These are phyloP conservation scores for Gliomastix tumulicola DNA, from an alignment of 2,329 filamentous ascomycete genomes.

Conservation along the genomic window DNA sequence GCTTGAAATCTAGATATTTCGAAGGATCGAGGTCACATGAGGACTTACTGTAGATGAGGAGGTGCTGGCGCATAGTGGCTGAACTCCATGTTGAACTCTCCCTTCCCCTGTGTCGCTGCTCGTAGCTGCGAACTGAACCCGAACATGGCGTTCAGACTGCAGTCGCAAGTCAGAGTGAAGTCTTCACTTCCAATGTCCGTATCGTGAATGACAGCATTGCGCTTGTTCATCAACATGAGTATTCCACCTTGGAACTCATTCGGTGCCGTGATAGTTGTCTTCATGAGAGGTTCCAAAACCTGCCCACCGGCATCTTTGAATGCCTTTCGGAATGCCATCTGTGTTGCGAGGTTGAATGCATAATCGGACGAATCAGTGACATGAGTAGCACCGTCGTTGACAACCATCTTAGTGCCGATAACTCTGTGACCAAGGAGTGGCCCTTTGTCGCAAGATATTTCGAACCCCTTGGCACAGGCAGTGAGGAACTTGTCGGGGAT, in stretches of 20 bases:
- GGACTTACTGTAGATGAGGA: conserved; percentile 76
- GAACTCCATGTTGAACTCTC: conserved; percentile 98
- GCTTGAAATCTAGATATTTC: too few relatives aligned
- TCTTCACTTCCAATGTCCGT: conserved; percentile 92
- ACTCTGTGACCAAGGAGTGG: conserved; percentile 91
- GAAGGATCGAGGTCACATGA: too few relatives aligned
- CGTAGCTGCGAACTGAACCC: conserved; percentile 88
- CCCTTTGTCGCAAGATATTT: conserved; percentile 73
- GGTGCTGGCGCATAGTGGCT: conserved; percentile 89
- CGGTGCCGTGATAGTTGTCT: conserved; percentile 91
- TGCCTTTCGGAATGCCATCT: conserved; percentile 93
- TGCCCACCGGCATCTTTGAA: conserved; percentile 76
- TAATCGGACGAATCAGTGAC: conserved; percentile 97
- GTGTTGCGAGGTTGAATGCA: conserved; percentile 89
- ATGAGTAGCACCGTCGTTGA: conserved; percentile 95
- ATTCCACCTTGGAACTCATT: conserved; percentile 97
- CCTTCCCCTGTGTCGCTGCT: conserved; percentile 94
- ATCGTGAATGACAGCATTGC: conserved; percentile 89
- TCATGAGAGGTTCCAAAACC: conserved; percentile 95
- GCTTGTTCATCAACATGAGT: conserved; percentile 92
- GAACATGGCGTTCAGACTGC: conserved; percentile 95
- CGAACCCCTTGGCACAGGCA: conserved; percentile 93
- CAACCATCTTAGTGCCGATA: conserved; percentile 80
- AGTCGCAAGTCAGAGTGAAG: conserved; percentile 87
- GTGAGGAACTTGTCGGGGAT: conserved; percentile 95